Conservation (phyloP, 1,139 yeast species). For the Geotrichum candidum region DNA sequence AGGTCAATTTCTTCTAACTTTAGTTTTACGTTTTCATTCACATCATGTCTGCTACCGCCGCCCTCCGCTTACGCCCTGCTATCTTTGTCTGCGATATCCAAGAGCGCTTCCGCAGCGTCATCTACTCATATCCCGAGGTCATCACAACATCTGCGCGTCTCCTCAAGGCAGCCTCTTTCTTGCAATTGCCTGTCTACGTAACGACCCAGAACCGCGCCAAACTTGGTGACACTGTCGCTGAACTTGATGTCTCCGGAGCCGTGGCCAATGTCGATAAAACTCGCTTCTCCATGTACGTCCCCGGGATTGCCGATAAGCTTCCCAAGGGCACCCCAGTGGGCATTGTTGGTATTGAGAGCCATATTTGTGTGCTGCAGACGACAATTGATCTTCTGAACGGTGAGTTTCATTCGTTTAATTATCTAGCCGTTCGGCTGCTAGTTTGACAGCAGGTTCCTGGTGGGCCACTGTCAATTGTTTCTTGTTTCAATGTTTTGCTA, state of each 20-base stretch:
- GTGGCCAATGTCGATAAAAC: constrained; percentile 28
- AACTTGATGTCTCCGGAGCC: constrained; percentile 24
- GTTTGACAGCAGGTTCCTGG: not conserved
- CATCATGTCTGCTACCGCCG: not conserved
- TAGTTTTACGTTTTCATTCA: not conserved
- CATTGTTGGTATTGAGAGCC: constrained; percentile 30
- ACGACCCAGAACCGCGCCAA: constrained; percentile 28
- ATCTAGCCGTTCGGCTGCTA: not conserved
- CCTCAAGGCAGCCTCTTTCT: constrained; percentile 24
- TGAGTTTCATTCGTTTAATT: not conserved
- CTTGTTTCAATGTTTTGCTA: not conserved
- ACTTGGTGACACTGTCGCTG: constrained; percentile 28
- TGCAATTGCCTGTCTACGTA: constrained; percentile 27
- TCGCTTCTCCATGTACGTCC: constrained; percentile 27
- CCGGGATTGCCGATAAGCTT: constrained; percentile 23
- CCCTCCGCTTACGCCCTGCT: constrained; percentile 23
- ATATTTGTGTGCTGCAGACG: constrained; percentile 30
- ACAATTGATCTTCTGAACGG: constrained; percentile 24
- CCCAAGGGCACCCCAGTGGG: constrained; percentile 24
- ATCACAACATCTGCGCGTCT: constrained; percentile 22
- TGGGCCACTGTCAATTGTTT: not conserved
- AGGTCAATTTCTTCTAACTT: not conserved
- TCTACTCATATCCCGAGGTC: constrained; percentile 25
- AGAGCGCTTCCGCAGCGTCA: constrained; percentile 24
- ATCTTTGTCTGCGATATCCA: constrained; percentile 29